Evolutionary conservation across 768 basidiomycete species (phyloP), one percentile per base, ranked within the genome.

Genomic region (Xerocomus potaroensis): DNA sequence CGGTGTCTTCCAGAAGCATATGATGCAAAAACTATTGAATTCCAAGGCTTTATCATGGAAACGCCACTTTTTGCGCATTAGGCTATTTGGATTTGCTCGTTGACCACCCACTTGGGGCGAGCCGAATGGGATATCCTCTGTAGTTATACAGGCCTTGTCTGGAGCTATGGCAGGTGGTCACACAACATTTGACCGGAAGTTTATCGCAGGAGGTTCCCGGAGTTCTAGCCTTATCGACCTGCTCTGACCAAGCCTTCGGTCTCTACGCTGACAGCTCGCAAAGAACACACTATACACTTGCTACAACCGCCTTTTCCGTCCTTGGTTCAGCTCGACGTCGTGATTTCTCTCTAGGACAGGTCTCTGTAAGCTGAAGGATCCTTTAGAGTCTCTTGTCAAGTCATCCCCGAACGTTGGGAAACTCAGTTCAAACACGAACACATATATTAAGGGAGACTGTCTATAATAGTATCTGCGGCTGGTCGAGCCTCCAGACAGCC

Each of bases 51-150:
- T n/a, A n/a, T n/a, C n/a, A n/a, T n/a, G n/a, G n/a, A n/a, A n/a
- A n/a, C n/a, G n/a, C 16, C 7, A 27, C 26, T 27, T 7, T 27
- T 27, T 27, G 10, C 26, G n/a, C n/a, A n/a, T n/a, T n/a, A n/a
- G n/a, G n/a, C n/a, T n/a, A n/a, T n/a, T n/a, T n/a, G n/a, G n/a
- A 3, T 12, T 14, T 37, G 23, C 36, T 37, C 36, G 12, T 38
- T 24, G 3, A 26, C 23, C 23, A 26, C 12, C 35, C 11, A 15
- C 39, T 18, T 16, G n/a, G 26, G 12, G 9, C 30, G 24, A 8
- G 51, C 22, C 2, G 51, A 54, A 29, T 48, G 51, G 42, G 23
- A 30, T 19, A 38, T 15, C 10, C 43, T 54, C 33, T 38, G 22
- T 15, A 23, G 43, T 27, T 54, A 48, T n/a, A 30, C 35, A 5